Evolutionary conservation across 140 eudicot species (phyloP), one percentile per base, ranked within the genome.

Genomic region (Ambrosia hybrid): DNA sequence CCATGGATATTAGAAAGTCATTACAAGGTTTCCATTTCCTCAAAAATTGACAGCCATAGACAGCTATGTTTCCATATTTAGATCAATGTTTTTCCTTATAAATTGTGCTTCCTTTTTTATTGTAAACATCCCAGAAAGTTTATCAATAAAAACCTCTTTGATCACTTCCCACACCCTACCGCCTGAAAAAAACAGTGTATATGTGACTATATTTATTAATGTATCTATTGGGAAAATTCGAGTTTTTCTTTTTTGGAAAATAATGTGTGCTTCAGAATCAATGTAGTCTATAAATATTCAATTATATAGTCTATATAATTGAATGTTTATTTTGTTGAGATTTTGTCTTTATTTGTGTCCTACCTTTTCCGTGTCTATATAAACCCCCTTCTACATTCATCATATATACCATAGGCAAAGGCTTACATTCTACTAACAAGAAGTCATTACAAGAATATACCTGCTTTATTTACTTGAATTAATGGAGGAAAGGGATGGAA

Each of bases 401-500:
- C 70, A 62, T 38, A 75, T 36, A 51, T 45, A 67, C 58, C 78
- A 62, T 73, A 61, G 69, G 26, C 76, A 71, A 58, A 84, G 11
- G 6, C 57, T 17, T 61, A 56, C 79, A 72, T 67, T 78, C 5
- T 56, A 70, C 64, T 79, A 43, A 26, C 59, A 9, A 36, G 39
- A 66, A 61, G 58, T 73, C 61, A 30, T 30, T 30, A 70, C 80
- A 38, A 66, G 43, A 73, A 72, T 12, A 72, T 12, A 73, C 72
- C 55, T 55, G 55, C 51, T 9, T 51, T 49, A 5, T 26, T 62
- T 4, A 49, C 33, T 43, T 52, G 5, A 55, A 43, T 67, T 64
- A 14, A 76, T 49, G 67, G 57, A 82, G 84, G 84, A 71, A 37
- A 76, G 51, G 67, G 75, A 73, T 48, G 78, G 68, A 77, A 45